Base-by-base conservation (phyloP, 768 basidiomycete species). In the Auricularia sp. region DNA sequence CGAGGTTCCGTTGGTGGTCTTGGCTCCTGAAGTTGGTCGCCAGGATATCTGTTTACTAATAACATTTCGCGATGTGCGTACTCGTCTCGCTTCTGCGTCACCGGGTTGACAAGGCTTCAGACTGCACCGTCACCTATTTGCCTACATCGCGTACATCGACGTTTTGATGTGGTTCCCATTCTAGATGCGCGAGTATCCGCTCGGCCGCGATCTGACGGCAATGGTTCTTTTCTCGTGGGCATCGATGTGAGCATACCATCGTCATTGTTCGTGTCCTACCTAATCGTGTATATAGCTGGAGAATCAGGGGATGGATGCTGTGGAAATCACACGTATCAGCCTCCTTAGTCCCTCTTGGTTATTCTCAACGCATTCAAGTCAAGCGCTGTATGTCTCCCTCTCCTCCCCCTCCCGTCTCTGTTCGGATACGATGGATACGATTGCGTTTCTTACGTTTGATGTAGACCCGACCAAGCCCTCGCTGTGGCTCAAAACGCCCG, bases 301-400 rank as follows among this genome's bases (percentile, higher is more conserved):
- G 61, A 90, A 89, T 70, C 64, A 78, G 0, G 77, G 70, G 75
- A 21, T 76, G 76, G 3, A 71, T 71, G 29, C 70, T 16, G 69
- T 90, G 36, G 69, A 72, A 16, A 67, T 94, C 18, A 78, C 77
- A 3, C 85, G 90, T 67, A 68, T 93, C 6, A 81, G 80, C 3
- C 79, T 83, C 34, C 67, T 91, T 61, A 92, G 91, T 68, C 83
- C 90, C 0, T 75, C 77, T 4, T 94, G 93, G 93, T 72, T 73
- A 51, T 86, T 83, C 66, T 71, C 72, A 1, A 69, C 80, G 6
- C 62, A 81, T n/a, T 67, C 73, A 2, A 72, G 76, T 10, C 67
- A 71, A 16, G 67, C 71, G 21, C 70, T 76, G 86, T 88, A 68
- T 72, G 88, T 77, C 29, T 39, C 54, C 8, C 39, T 1, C 29